phyloP scores from a whole-genome alignment of 2,329 filamentous ascomycete species.

The Cercospora sp. region DNA sequence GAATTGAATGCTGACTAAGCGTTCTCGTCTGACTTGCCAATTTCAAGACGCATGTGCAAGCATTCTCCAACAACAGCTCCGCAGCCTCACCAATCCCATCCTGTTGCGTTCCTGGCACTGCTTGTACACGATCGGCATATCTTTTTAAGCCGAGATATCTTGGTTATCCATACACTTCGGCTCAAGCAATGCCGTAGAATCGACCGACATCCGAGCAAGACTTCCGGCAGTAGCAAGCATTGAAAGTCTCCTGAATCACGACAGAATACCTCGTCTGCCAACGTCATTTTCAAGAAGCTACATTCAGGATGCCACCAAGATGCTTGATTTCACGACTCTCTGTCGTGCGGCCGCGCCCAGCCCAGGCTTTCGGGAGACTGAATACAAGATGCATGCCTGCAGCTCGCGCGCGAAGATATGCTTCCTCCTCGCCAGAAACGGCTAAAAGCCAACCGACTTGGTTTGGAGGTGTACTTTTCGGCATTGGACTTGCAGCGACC shows the following conservation, averaged over 20 bases:
- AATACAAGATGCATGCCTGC: not conserved
- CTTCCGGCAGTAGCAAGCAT: not conserved
- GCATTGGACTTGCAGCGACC: conserved; percentile 5
- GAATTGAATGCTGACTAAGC: not conserved
- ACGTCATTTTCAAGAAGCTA: not conserved
- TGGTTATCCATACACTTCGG: not conserved
- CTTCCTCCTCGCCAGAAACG: not conserved
- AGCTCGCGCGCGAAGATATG: not conserved
- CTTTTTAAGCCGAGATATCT: not conserved
- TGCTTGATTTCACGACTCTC: not conserved
- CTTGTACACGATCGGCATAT: not conserved
- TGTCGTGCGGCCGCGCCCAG: not conserved
- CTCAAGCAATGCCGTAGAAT: not conserved
- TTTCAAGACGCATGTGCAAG: not conserved
- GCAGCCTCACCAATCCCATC: not conserved
- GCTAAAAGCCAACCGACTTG: not conserved
- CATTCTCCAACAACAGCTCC: not conserved
- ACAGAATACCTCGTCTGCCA: not conserved
- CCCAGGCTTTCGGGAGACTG: not conserved
- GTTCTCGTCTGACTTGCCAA: not conserved
- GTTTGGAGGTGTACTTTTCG: conserved; percentile 7
- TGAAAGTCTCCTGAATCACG: not conserved
- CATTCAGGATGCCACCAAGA: not conserved
- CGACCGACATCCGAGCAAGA: not conserved
- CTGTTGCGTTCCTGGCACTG: not conserved